Evolutionary conservation across 2,329 filamentous ascomycete species (phyloP).

Genomic region (Penicillium oxalicum): DNA sequence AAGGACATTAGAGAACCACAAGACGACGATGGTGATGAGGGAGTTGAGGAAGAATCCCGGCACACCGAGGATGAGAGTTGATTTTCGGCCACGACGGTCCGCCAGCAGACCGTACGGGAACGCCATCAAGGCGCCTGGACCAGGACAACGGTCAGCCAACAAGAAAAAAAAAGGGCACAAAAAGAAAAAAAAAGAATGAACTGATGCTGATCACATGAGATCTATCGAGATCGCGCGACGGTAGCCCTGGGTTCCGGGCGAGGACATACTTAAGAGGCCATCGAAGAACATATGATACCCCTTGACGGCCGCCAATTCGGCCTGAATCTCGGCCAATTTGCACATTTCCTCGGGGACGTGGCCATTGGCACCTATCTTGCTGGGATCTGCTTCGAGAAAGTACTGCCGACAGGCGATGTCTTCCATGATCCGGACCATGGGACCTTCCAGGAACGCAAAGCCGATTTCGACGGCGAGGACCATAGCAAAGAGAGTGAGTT

Average conservation of each 20-base stretch:
- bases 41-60: conserved; percentile 37
- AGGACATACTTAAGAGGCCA: conserved; percentile 33
- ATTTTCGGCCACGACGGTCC: conserved; percentile 44
- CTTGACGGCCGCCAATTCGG: conserved; percentile 46
- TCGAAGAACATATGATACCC: conserved; percentile 48
- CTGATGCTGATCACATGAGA: too few relatives aligned
- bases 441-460: conserved; percentile 40
- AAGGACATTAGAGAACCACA: conserved; percentile 37
- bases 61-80: conserved; percentile 39
- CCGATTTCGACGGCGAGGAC: conserved; percentile 42
- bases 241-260: too few relatives aligned
- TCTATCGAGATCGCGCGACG: too few relatives aligned
- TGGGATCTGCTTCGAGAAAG: conserved; percentile 39
- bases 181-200: too few relatives aligned
- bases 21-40: conserved; percentile 28
- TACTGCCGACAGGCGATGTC: conserved; percentile 45
- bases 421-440: conserved; percentile 46
- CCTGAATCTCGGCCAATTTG: conserved; percentile 46
- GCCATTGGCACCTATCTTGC: conserved; percentile 38
- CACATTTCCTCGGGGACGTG: conserved; percentile 45
- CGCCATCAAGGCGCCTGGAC: conserved; percentile 40
- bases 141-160: too few relatives aligned
- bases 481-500: conserved; percentile 40
- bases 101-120: conserved; percentile 47
- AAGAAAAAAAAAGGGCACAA: conserved; percentile 14